Evolutionary conservation across 352 stramenopile species (phyloP).

Genomic region (Stephanocyclus meneghinianus): DNA sequence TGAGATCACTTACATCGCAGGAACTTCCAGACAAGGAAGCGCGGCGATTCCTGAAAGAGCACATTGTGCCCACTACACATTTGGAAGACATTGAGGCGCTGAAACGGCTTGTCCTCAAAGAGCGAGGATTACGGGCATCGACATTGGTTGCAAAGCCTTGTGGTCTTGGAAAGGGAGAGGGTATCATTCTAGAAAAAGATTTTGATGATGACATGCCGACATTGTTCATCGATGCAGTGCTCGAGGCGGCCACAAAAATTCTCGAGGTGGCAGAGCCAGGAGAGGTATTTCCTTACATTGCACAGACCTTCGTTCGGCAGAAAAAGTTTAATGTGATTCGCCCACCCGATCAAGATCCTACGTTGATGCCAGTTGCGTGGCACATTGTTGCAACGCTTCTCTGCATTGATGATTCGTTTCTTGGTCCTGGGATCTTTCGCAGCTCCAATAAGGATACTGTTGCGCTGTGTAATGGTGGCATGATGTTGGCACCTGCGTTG

Average conservation of each 20-base stretch:
- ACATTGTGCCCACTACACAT: conserved; percentile 2
- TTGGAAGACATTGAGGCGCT: not conserved
- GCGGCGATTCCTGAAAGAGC: not conserved
- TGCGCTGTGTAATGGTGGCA: not conserved
- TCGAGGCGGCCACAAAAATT: not conserved
- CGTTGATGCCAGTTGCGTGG: not conserved
- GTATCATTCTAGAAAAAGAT: not conserved
- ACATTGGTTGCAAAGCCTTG: conserved; percentile 1
- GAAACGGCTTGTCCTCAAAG: not conserved
- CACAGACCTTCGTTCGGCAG: not conserved
- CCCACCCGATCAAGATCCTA: not conserved
- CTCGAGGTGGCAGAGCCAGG: not conserved
- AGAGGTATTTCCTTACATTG: conserved; percentile 1
- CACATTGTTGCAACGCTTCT: not conserved
- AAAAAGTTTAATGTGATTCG: conserved; percentile 1
- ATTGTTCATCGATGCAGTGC: not conserved
- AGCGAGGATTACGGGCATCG: not conserved
- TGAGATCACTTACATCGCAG: not conserved
- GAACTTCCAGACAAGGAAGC: not conserved
- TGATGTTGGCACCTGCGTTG: not conserved
- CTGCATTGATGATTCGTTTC: not conserved
- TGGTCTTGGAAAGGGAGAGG: not conserved
- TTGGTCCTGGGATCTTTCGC: conserved; percentile 1
- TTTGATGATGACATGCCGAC: not conserved
- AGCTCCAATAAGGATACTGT: not conserved